Conservation (phyloP, 768 basidiomycete genomes). For the Phylloporus sp. region DNA sequence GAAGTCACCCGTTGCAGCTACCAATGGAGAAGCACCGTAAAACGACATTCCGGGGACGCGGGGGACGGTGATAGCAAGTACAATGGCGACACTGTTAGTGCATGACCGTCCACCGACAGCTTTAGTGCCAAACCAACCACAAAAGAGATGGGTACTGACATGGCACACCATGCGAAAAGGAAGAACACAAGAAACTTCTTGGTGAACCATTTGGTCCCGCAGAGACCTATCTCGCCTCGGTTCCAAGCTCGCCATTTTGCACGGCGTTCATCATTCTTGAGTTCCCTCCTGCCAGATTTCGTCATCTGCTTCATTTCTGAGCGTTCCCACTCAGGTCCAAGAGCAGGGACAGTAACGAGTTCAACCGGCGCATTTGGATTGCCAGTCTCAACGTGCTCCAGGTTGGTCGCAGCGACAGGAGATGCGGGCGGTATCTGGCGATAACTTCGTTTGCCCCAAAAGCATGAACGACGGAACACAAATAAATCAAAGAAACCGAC, state of each 20-base stretch:
- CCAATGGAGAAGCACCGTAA: constrained; percentile 52
- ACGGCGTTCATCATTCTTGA: constrained; percentile 46
- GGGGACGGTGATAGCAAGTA: constrained; percentile 77
- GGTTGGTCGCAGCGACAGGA: constrained; percentile 25
- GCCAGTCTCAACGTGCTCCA: constrained; percentile 34
- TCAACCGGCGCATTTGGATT: constrained; percentile 55
- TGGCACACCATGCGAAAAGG: constrained; percentile 54
- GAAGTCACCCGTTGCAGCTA: constrained; percentile 53
- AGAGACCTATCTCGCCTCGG: constrained; percentile 73
- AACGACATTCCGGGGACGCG: constrained; percentile 73
- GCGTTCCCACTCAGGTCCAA: constrained; percentile 87
- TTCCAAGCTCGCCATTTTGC: constrained; percentile 72
- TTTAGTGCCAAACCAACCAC: constrained; percentile 1
- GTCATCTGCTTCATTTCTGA: constrained; percentile 75
- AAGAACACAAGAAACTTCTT: constrained; percentile 65
- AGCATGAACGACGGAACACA: constrained; percentile 4
- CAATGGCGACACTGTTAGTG: constrained; percentile 52
- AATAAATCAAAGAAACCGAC: not conserved
- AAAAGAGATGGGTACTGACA: constrained; percentile 36
- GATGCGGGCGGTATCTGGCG: constrained; percentile 36
- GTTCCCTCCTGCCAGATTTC: constrained; percentile 61
- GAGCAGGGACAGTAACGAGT: constrained; percentile 85
- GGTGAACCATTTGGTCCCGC: constrained; percentile 70
- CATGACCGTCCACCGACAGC: not conserved
- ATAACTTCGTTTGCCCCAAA: constrained; percentile 32